Evolutionary conservation across 805 yeast species (phyloP).

Genomic region (Pichia cabralensis): DNA sequence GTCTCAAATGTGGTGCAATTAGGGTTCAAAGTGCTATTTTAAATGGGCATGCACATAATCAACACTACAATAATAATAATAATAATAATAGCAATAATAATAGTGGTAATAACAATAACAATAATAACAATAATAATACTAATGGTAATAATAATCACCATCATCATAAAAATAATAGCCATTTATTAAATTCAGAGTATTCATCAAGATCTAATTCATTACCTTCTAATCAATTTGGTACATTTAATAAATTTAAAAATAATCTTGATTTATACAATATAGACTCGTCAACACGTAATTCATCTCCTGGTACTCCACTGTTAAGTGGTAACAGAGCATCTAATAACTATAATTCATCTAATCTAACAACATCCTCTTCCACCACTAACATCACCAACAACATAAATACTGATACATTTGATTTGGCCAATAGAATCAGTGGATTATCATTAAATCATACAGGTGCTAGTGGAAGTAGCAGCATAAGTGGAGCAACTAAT

Average conservation of each 20-base stretch:
- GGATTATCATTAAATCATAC: slow-evolving; percentile 13
- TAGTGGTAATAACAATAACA: slow-evolving; percentile 1
- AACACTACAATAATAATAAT: slow-evolving; percentile 11
- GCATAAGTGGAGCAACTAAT: no score
- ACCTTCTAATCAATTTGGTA: background rate
- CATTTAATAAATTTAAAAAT: background rate
- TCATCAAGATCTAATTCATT: background rate
- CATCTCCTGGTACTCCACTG: no score
- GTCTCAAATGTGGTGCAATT: slow-evolving; percentile 83
- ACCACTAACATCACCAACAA: no score
- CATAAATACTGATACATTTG: no score
- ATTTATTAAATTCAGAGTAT: background rate
- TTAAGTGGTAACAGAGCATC: no score
- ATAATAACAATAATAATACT: background rate
- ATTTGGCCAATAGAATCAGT: slow-evolving; percentile 13
- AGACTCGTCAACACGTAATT: no score
- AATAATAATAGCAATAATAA: background rate
- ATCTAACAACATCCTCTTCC: no score
- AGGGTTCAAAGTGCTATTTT: slow-evolving; percentile 29
- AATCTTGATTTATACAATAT: no score
- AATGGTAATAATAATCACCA: background rate
- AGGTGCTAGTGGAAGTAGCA: background rate
- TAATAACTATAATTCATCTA: no score
- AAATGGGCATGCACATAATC: slow-evolving; percentile 23
- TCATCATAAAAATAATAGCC: background rate